Base-by-base conservation (phyloP, 345 rosid genomes). In the Gossypium anomalum region DNA sequence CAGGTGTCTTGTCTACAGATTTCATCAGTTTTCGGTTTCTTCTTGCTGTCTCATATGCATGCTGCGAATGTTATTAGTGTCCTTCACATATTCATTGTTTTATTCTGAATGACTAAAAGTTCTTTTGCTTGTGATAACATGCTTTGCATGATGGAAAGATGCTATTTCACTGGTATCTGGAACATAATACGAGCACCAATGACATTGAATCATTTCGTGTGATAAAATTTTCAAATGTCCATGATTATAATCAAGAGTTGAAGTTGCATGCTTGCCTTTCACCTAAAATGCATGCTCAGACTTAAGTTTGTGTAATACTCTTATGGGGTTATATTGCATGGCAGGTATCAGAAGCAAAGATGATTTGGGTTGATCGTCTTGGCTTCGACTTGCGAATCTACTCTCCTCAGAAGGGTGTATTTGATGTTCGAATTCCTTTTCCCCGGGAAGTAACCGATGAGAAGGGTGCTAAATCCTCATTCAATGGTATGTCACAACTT, bases 301-400 rank as follows among this genome's bases (percentile, higher is more conserved):
- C 10, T 43, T 11, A 45, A 67, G 2, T 45, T 45, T 45, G 55
- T 43, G 19, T 68, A 9, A 49, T 68, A 53, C 17, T 55, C 63
- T 44, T 19, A 49, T 60, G 66, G 62, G 76, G 66, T 77, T 69
- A 67, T 59, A 62, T 57, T 63, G 47, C 49, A 51, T 74, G 57
- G 58, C 85, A 94, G 98, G 97, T 92, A 13, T 80, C 88, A 14
- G 91, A 92, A 76, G 91, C 89, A 22, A 92, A 87, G 80, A 83
- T 94, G 92, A 87, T 94, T 74, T 94, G 97, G 97, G 86, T 92
- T 78, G 97, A 94, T 76, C 84, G 90, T 73, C 82, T 94, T 70
- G 98, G 98, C 20, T 92, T 93, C 10, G 98, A 94, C 80, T 49
- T 94, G 72, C 86, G 94, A 19, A 66, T 94, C 13, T 79, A 73